phyloP scores from a whole-genome alignment of 163 green algal species.

The Prototheca cutis region DNA sequence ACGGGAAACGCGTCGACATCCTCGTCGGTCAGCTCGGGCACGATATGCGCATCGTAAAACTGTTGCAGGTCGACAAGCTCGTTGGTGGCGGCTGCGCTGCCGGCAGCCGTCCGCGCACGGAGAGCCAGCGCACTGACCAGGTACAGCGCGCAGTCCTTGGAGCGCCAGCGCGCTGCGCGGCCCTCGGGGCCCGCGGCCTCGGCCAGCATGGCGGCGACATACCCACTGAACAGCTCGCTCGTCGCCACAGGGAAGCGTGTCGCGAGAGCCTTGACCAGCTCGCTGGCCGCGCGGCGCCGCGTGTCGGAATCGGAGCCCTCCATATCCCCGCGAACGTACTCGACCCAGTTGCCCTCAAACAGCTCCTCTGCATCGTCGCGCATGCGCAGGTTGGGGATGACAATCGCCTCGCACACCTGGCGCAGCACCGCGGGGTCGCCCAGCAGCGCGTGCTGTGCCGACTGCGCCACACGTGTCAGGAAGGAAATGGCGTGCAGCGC shows the following conservation, averaged over 20 bases:
- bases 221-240: constrained; percentile 70
- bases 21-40: constrained; percentile 62
- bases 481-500: constrained; percentile 85
- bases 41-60: constrained; percentile 67
- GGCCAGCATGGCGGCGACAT: constrained; percentile 64
- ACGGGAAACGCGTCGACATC: constrained; percentile 62
- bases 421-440: constrained; percentile 36
- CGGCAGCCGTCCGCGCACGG: constrained; percentile 54
- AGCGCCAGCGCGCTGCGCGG: constrained; percentile 51
- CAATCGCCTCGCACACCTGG: constrained; percentile 76
- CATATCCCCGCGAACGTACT: constrained; percentile 82
- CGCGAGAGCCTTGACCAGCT: constrained; percentile 79
- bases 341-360: constrained; percentile 90
- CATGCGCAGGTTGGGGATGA: constrained; percentile 68
- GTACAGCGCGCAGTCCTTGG: constrained; percentile 93
- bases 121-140: constrained; percentile 87
- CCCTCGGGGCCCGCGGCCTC: constrained; percentile 63
- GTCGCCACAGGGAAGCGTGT: constrained; percentile 59
- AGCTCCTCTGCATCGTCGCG: constrained; percentile 66
- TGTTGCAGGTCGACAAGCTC: constrained; percentile 79
- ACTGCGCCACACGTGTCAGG: constrained; percentile 81
- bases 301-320: constrained; percentile 94
- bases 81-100: constrained; percentile 83
- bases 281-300: constrained; percentile 73
- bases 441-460: constrained; percentile 80